Base-by-base conservation (phyloP, 1,284 basidiomycete genomes). In the Lentinula novae-zelandiae region DNA sequence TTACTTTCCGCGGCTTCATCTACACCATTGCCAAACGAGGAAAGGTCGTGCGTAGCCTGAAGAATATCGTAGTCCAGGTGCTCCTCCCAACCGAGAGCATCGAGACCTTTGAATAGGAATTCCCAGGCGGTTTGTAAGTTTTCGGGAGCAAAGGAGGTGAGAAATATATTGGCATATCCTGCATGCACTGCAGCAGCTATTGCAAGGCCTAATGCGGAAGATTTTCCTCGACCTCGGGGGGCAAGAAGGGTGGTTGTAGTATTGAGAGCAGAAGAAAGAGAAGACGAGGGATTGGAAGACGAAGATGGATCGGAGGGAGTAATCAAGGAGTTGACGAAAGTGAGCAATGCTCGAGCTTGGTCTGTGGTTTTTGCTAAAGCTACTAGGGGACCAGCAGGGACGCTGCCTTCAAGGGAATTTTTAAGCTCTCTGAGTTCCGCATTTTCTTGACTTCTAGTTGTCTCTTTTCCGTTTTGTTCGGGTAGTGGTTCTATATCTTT, bases 61-160 rank as follows among this genome's bases (percentile, higher is more conserved):
- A 93, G 87, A 61, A 99, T 92, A 68, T 98, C 96, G 69, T 98
- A 99, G 71, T 99, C 97, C 52, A 97, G 82, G 74, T 98, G 96
- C 73, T 99, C 97, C 73, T 99, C 95, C 73, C 97, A 99, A 0
- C 95, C 95, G 10, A 99, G 78, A 2, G 86, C 92, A 70, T 98
- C 95, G 75, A 99, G 82, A 0, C 96, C 97, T 74, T 98, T 98
- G 82, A 98, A 97, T 50, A 98, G 84, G 71, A 99, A 99, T 66
- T 98, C 95, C 72, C 98, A 99, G n/a, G 98, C 73, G 0, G 96
- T 99, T 77, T 92, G 95, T 76, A 99, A 79, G 75, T 99, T 99
- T 75, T 98, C 96, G 1, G 97, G 97, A 70, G 91, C 95, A 1
- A 97, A 97, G 70, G 93, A 96, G 4, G 97, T 99, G 55, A 99